Conservation (phyloP, 495 filamentous ascomycete genomes). For the Penicillium paradoxum region DNA sequence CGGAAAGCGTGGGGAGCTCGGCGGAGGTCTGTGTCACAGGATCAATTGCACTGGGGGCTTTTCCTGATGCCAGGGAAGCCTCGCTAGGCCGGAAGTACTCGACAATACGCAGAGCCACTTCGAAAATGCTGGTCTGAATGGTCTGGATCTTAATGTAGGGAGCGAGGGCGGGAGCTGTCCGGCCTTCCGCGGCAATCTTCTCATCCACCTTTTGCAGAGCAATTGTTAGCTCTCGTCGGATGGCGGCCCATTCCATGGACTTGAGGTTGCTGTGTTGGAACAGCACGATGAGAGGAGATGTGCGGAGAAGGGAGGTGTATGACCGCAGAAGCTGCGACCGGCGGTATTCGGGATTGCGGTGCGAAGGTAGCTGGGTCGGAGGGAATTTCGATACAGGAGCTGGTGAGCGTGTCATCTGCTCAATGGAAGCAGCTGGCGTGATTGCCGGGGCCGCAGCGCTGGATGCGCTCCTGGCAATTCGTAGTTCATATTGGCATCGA, state of each 20-base stretch:
- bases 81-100: slow-evolving; percentile 72
- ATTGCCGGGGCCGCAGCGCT: slow-evolving; percentile 39
- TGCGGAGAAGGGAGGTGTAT: slow-evolving; percentile 90
- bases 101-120: slow-evolving; percentile 72
- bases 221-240: slow-evolving; percentile 72
- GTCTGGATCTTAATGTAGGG: slow-evolving; percentile 69
- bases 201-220: slow-evolving; percentile 67
- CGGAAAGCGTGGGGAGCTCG: slow-evolving; percentile 26
- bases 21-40: slow-evolving; percentile 41
- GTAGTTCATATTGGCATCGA: slow-evolving; percentile 34
- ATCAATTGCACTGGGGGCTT: slow-evolving; percentile 36
- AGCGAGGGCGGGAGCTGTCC: slow-evolving; percentile 39
- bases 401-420: slow-evolving; percentile 50
- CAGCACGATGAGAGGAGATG: slow-evolving; percentile 80
- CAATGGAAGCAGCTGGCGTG: slow-evolving; percentile 46
- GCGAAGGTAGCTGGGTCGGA: slow-evolving; percentile 78
- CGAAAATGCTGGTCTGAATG: slow-evolving; percentile 84
- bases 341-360: slow-evolving; percentile 77
- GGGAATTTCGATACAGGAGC: slow-evolving; percentile 54
- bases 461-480: slow-evolving; percentile 30
- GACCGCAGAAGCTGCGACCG: slow-evolving; percentile 92
- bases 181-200: slow-evolving; percentile 43
- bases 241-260: slow-evolving; percentile 77
- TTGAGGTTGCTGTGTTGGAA: slow-evolving; percentile 98
- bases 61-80: slow-evolving; percentile 23